Evolutionary conservation across 163 green algal genomes (phyloP).

Genomic region (Smithsoniella earleae): DNA sequence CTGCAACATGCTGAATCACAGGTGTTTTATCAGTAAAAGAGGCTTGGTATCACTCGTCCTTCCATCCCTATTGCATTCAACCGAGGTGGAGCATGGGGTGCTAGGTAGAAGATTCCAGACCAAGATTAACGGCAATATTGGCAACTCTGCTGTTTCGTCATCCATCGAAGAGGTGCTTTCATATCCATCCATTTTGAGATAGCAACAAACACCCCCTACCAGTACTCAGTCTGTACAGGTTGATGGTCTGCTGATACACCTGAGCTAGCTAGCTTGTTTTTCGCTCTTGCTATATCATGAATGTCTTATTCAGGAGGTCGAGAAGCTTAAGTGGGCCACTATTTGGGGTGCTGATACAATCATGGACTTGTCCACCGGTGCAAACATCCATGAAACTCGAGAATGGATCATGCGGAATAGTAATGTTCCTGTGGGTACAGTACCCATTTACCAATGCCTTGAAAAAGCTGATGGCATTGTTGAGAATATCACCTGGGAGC

Average conservation of each 20-base stretch:
- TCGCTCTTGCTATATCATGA: too few relatives aligned
- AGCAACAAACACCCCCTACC: neutral
- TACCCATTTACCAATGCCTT: conserved; percentile 82
- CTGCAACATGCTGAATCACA: too few relatives aligned
- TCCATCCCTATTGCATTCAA: too few relatives aligned
- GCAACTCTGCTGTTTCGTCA: conserved; percentile 77
- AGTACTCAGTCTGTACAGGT: neutral
- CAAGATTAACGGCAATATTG: conserved; percentile 96
- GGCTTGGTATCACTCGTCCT: too few relatives aligned
- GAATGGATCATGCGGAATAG: conserved; percentile 90
- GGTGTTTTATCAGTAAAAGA: too few relatives aligned
- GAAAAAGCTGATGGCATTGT: conserved; percentile 79
- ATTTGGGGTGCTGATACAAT: conserved; percentile 92
- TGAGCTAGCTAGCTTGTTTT: too few relatives aligned
- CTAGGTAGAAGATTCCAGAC: conserved; percentile 75
- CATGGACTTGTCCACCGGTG: conserved; percentile 84
- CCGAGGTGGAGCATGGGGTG: neutral
- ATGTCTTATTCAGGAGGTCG: conserved; percentile 77
- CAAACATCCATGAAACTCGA: conserved; percentile 88
- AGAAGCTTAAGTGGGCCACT: conserved; percentile 91
- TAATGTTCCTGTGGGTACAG: conserved; percentile 62
- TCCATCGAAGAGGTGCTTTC: conserved; percentile 80
- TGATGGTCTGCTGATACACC: too few relatives aligned
- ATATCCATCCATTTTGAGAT: too few relatives aligned
- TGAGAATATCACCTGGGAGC: conserved; percentile 87